Evolutionary conservation across 2,329 filamentous ascomycete genomes (phyloP), one percentile per base, ranked within the genome.

Genomic region (Nemania abortiva): DNA sequence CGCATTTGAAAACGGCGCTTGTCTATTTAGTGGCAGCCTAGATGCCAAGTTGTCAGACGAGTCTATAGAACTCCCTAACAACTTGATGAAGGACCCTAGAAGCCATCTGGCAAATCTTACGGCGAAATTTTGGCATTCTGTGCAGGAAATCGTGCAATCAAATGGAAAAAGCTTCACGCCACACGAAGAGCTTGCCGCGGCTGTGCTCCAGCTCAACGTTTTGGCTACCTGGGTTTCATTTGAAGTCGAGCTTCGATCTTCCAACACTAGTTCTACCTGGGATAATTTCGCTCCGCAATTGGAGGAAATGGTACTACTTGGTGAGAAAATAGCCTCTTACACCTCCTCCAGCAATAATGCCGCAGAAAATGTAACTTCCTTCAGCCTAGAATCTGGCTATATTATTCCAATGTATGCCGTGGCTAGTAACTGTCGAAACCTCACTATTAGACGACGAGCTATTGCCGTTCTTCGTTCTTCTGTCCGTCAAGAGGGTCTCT

Each of bases 171-270:
- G 3, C 27, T 53, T 63, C 49, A 57, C 59, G 9, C 45, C 2
- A 4, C 63, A 27, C 6, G 65, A 67, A 63, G 53, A 58, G 15
- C 58, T 63, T 34, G 65, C 65, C n/a, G 65, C 65, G 2, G 65
- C 59, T 7, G 53, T 54, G 22, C 65, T 67, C 20, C 65, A 67
- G 34, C 27, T 67, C 3, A 67, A 63, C n/a, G 65, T 53, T 9
- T 42, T 67, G 2, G 65, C 58, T 1, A 67, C 65, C 13, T 67
- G 65, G 65, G 7, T 67, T 57, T 67, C 65, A 29, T 67, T 67
- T 58, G 65, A 67, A 53, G 34, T 67, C 20, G 65, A 67, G 22
- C 31, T 58, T 37, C 58, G 13, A 66, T 18, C 18, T 34, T 53
- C 56, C 1, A 39, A 49, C 18, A 45, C 50, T 15, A 1, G 10